A percentile compares a stretch with the other conserved stretches of the same genome.
Conservation (phyloP, 495 filamentous ascomycete genomes). For the Aspergillus biplanus region DNA sequence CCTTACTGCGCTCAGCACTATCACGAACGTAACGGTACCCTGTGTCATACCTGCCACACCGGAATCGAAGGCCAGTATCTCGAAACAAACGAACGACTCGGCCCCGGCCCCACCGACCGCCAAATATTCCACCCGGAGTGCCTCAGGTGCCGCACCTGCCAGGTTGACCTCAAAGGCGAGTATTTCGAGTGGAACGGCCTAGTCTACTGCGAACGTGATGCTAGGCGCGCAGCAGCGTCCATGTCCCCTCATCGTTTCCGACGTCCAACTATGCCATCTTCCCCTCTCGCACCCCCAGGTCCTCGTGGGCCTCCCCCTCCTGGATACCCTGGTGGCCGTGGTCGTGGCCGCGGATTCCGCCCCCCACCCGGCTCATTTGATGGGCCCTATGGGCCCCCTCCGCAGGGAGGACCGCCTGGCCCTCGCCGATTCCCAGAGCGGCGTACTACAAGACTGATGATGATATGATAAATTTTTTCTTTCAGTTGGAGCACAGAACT, state of each 20-base stretch:
- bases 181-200: slow-evolving; percentile 71
- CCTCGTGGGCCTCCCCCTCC: slow-evolving; percentile 28
- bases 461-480: slow-evolving; percentile 62
- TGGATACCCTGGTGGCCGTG: slow-evolving; percentile 24
- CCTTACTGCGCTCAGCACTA: slow-evolving; percentile 95
- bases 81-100: slow-evolving; percentile 63
- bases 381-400: slow-evolving; percentile 27
- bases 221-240: slow-evolving; percentile 60
- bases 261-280: slow-evolving; percentile 36
- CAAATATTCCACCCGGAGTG: slow-evolving; percentile 87
- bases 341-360: slow-evolving; percentile 30
- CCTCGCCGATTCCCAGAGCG: slow-evolving; percentile 66
- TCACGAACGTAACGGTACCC: slow-evolving; percentile 83
- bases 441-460: slow-evolving; percentile 83
- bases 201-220: slow-evolving; percentile 85
- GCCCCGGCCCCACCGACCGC: slow-evolving; percentile 51
- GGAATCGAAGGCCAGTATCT: slow-evolving; percentile 96
- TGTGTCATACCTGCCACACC: slow-evolving; percentile 76
- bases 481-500: not conserved
- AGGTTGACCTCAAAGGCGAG: slow-evolving; percentile 61
- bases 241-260: slow-evolving; percentile 39
- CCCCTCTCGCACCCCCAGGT: slow-evolving; percentile 29
- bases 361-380: slow-evolving; percentile 30
- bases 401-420: slow-evolving; percentile 24
- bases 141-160: slow-evolving; percentile 71